Evolutionary conservation across 164 flowering plant genomes (phyloP), one percentile per base, ranked within the genome.

Genomic region (Piper betle): DNA sequence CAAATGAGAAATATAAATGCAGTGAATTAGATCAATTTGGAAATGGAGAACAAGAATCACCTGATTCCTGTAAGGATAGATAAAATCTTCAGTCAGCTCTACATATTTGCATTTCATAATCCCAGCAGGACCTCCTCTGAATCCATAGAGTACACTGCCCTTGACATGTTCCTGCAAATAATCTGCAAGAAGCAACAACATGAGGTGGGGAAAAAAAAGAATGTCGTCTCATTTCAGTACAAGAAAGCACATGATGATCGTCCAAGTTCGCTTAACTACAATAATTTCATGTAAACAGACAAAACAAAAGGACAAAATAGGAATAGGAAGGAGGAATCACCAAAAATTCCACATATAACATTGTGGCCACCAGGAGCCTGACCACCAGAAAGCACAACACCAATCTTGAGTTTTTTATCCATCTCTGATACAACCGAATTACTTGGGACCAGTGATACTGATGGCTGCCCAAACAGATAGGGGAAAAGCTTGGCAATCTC

Each of bases 341-440:
- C 99, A 57, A 77, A 90, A 58, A 90, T 79, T 64, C 96, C 99
- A 67, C 80, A 84, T 41, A 93, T 93, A 41, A 93, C 97, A 79
- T 93, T 93, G 76, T 90, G 99, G 20, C 98, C 98, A 33, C 99
- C 99, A 10, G 98, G 99, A n/a, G 98, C 98, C 73, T 92, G 98
- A 20, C 98, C 98, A 52, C 98, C 98, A 18, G 98, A 93, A 62
- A 93, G 73, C 48, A 93, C 97, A 38, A 93, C 97, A 9, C 97
- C 99, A 57, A 93, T 84, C 79, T 88, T 93, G 83, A 90, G 68
- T 68, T 74, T 81, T 73, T 71, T 75, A 59, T 66, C 80, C 6
- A 74, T 60, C 19, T 20, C 37, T 2, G 39, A 19, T 4, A 67
- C 58, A 18, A 39, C 71, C 7, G 74, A 53, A 0, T 77, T 84